These are phyloP conservation scores for Barnettozyma wickerhamii DNA, from an alignment of 805 yeast genomes.

Conservation along the genomic window DNA sequence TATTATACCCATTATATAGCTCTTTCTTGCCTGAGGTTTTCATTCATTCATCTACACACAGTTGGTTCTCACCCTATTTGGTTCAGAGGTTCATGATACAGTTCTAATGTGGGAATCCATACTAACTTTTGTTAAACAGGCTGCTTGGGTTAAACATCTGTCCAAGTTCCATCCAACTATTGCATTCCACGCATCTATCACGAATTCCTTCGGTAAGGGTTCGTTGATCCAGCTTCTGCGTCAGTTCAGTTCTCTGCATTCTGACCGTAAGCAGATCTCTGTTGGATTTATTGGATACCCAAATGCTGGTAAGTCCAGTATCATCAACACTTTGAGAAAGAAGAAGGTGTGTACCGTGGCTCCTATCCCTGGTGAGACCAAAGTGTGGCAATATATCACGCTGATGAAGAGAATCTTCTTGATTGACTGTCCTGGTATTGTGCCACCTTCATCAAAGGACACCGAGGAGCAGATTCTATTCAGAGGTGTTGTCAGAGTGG, in stretches of 20 bases:
- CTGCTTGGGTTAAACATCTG: conserved; percentile 96
- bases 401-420: conserved; percentile 92
- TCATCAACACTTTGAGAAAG: conserved; percentile 86
- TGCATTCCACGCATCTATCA: conserved; percentile 97
- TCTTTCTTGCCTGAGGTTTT: too few relatives aligned
- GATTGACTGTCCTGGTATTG: conserved; percentile 98
- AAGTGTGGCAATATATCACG: conserved; percentile 98
- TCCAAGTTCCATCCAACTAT: conserved; percentile 90
- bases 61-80: too few relatives aligned
- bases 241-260: conserved; percentile 86
- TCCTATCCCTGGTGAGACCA: conserved; percentile 98
- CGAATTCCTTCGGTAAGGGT: conserved; percentile 97
- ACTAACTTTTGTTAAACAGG: conserved; percentile 46
- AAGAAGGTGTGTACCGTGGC: conserved; percentile 97
- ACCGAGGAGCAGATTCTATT: conserved; percentile 87
- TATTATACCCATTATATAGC: conserved; percentile 8
- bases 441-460: conserved; percentile 90
- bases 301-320: conserved; percentile 95
- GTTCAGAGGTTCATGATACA: too few relatives aligned
- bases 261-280: conserved; percentile 92
- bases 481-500: conserved; percentile 98
- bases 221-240: conserved; percentile 88
- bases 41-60: conserved; percentile 7
- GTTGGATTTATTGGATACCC: conserved; percentile 98
- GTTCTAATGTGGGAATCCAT: neutral